Conservation (phyloP, 176 grass and related monocot species). For the Eleusine indica region DNA sequence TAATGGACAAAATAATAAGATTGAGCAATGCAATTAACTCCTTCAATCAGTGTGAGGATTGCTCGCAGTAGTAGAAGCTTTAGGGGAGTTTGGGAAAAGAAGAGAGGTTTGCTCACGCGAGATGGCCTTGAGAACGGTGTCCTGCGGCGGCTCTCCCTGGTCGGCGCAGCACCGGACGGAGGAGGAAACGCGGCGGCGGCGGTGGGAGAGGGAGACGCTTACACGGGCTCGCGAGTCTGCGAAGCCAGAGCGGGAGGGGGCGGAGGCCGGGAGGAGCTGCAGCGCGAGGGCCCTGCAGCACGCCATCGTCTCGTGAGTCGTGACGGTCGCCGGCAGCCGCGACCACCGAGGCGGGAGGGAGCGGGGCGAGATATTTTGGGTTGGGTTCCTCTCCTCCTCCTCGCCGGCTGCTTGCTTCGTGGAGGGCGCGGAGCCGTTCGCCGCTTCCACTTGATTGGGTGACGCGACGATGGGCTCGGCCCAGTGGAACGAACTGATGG, state of each 20-base stretch:
- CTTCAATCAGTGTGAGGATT: background rate
- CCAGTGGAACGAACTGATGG: background rate
- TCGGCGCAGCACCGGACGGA: constrained; percentile 43
- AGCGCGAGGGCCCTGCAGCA: constrained; percentile 30
- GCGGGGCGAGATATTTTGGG: background rate
- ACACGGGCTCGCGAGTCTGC: constrained; percentile 4
- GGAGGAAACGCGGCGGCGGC: constrained; percentile 1
- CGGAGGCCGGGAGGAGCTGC: constrained; percentile 15
- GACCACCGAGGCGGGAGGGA: background rate
- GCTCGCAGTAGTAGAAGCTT: background rate
- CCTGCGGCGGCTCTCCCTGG: constrained; percentile 62
- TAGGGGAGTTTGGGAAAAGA: background rate
- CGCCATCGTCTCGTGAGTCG: constrained; percentile 22
- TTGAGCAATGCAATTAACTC: background rate
- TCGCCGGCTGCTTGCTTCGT: background rate
- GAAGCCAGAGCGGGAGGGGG: background rate
- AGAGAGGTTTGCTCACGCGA: constrained; percentile 48
- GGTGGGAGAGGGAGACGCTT: background rate
- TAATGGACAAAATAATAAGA: background rate
- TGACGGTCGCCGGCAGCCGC: background rate
- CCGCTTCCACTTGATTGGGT: background rate
- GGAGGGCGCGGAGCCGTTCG: background rate
- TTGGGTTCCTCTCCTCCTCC: background rate
- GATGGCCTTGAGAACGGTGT: constrained; percentile 77
- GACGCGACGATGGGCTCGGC: background rate